Conservation (phyloP, 2,329 filamentous ascomycete genomes). For the Sarocladiaceae sp. region DNA sequence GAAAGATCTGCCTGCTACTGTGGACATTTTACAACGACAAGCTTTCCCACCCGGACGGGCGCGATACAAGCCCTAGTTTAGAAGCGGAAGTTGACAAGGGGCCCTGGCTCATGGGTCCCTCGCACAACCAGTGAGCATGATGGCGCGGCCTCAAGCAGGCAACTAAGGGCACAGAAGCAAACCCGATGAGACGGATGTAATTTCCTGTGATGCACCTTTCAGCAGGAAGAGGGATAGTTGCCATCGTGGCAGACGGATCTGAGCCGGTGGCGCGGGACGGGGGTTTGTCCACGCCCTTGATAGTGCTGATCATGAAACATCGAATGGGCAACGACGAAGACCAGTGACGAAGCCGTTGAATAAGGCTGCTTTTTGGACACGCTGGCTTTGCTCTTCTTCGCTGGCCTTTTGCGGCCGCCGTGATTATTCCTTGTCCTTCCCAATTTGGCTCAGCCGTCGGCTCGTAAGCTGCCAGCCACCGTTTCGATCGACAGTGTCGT, state of each 20-base stretch:
- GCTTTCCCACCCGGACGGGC: conserved; percentile 1
- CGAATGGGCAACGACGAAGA: too few species aligned
- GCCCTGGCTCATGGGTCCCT: neutral
- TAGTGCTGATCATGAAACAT: neutral
- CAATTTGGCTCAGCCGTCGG: neutral
- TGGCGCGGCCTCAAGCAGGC: neutral
- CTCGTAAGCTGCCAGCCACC: neutral
- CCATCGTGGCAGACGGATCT: conserved; percentile 8
- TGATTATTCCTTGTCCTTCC: neutral
- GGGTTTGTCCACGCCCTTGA: neutral
- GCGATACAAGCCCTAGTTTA: neutral
- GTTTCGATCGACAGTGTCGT: neutral
- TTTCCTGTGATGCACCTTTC: conserved; percentile 2
- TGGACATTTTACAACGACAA: conserved; percentile 1
- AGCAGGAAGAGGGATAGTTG: conserved; percentile 2
- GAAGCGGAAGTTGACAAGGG: neutral
- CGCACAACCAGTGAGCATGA: neutral
- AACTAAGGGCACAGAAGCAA: conserved; percentile 4
- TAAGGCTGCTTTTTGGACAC: too few species aligned
- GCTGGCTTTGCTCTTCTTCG: neutral
- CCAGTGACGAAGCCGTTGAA: too few species aligned
- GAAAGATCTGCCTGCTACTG: conserved; percentile 1
- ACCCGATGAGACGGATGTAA: conserved; percentile 7
- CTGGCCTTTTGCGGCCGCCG: neutral
- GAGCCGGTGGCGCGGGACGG: neutral